These are phyloP conservation scores for Chamaenerion angustifolium DNA, from an alignment of 345 rosid species.

Conservation along the genomic window DNA sequence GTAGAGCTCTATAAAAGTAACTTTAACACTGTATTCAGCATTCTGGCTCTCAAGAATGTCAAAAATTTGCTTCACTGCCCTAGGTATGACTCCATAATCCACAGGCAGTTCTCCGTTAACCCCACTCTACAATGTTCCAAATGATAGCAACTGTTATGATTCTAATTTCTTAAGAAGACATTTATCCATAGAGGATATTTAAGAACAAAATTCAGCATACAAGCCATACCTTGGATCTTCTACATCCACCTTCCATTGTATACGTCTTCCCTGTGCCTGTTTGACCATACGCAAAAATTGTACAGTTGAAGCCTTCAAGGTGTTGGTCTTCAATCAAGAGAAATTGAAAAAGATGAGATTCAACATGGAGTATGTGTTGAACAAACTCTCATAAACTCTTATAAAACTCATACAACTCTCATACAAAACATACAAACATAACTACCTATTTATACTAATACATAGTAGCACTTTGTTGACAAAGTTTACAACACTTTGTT, in stretches of 20 bases:
- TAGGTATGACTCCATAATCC: slow-evolving; percentile 94
- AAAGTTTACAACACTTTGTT: too few relatives aligned
- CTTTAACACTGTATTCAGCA: slow-evolving; percentile 98
- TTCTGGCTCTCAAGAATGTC: slow-evolving; percentile 97
- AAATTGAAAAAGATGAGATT: too few relatives aligned
- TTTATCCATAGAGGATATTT: too few relatives aligned
- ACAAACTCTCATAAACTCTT: too few relatives aligned
- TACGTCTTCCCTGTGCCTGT: slow-evolving; percentile 97
- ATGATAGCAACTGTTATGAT: not conserved
- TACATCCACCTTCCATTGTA: slow-evolving; percentile 99
- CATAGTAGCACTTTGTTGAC: too few relatives aligned
- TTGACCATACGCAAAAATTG: slow-evolving; percentile 98
- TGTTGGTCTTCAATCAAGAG: too few relatives aligned
- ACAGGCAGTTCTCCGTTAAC: slow-evolving; percentile 71
- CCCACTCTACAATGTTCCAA: slow-evolving; percentile 38
- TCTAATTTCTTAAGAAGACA: not conserved
- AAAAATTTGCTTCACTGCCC: slow-evolving; percentile 94
- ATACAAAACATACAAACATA: too few relatives aligned
- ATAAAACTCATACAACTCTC: too few relatives aligned
- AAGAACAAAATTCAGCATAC: not conserved
- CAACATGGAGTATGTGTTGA: too few relatives aligned
- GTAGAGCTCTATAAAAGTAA: slow-evolving; percentile 85
- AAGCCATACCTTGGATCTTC: slow-evolving; percentile 63
- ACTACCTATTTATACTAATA: too few relatives aligned
- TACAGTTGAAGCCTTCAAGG: slow-evolving; percentile 94